Base-by-base conservation (phyloP, 2,329 filamentous ascomycete genomes). In the Hansfordia pulvinata region DNA sequence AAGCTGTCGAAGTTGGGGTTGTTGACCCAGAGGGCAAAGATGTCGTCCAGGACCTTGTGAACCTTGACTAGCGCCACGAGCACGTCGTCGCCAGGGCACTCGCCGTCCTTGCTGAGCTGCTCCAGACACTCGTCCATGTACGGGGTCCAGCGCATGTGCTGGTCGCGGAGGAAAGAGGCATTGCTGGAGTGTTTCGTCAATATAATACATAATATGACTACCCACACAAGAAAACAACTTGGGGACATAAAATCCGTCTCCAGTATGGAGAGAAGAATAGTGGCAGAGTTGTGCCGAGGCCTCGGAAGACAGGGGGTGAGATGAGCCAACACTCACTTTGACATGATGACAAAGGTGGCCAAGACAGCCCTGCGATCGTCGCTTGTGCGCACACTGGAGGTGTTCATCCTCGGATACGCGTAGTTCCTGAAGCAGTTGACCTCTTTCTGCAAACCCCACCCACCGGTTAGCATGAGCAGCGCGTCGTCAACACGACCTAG, bases 121-220 rank as follows among this genome's bases (percentile, higher is more conserved):
- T 54, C 44, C 1, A 76, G 47, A 19, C 60, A 67, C 19, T 74
- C 67, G 17, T 73, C 68, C 53, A 76, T 61, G 27, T 71, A 60
- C 2, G 60, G 36, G 1, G 61, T 72, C 71, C 71, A 78, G 3
- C 51, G 54, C 25, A 76, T 42, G 5, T 36, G 31, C 15, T 43
- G 34, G n/a, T 32, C 36, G 25, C 33, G 36, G 16, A 47, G 21
- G n/a, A n/a, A n/a, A n/a, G n/a, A n/a, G n/a, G n/a, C n/a, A n/a
- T n/a, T 30, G 4, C 39, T 43, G 17, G 7, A 13, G 14, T 20
- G 12, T 15, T 18, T 8, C 16, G 14, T 19, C 16, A 16, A 15
- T 26, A 4, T 15, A 18, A 20, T 2, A 20, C 8, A 14, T 10
- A 10, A 15, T 9, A 15, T 13, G 8, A 18, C 19, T 18, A n/a